Conservation (phyloP, 352 stramenopile genomes). For the Albugo candida region DNA sequence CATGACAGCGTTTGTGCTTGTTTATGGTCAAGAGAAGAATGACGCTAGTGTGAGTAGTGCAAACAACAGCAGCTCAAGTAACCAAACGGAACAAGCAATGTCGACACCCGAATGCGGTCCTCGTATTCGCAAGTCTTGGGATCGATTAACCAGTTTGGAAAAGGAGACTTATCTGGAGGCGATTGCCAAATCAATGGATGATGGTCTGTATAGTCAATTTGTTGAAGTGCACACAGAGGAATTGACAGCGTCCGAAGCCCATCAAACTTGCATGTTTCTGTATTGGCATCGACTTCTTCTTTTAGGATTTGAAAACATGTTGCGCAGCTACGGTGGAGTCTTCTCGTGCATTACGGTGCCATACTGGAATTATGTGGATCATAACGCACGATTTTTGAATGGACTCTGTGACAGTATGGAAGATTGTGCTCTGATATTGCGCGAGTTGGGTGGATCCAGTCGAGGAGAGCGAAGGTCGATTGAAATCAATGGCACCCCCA, state of each 20-base stretch:
- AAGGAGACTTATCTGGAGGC: conserved; percentile 60
- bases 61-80: background rate
- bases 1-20: too few relatives aligned
- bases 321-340: conserved; percentile 50
- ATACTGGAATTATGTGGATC: conserved; percentile 76
- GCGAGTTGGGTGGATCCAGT: conserved; percentile 39
- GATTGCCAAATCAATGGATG: conserved; percentile 52
- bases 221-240: conserved; percentile 74
- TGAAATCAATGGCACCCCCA: conserved; percentile 43
- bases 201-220: conserved; percentile 73
- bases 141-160: conserved; percentile 27
- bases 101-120: conserved; percentile 18
- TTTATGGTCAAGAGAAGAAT: too few relatives aligned
- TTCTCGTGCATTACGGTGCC: conserved; percentile 74
- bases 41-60: too few relatives aligned
- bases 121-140: conserved; percentile 64
- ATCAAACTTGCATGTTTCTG: conserved; percentile 77
- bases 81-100: conserved; percentile 2
- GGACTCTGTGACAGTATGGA: conserved; percentile 47
- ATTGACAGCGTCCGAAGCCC: conserved; percentile 60
- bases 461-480: conserved; percentile 16
- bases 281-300: conserved; percentile 74
- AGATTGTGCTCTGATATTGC: conserved; percentile 48
- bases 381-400: conserved; percentile 49
- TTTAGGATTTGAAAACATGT: conserved; percentile 73